A percentile compares a stretch with the other conserved stretches of the same genome.
Conservation (phyloP, 2,329 filamentous ascomycete genomes). For the Clarireedia hainanense region DNA sequence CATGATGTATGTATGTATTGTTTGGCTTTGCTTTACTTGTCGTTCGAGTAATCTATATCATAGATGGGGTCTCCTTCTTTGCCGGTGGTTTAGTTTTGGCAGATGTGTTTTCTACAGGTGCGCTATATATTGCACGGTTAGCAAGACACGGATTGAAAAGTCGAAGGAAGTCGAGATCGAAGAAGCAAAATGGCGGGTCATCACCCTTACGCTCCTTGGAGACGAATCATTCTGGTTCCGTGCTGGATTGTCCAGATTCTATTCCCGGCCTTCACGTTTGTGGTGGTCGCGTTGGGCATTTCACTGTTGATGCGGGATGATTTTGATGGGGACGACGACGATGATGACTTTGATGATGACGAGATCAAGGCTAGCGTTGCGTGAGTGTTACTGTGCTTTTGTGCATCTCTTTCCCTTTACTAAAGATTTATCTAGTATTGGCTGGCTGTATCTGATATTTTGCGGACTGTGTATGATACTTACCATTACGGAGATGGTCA, state of each 20-base stretch:
- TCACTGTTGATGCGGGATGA: background rate
- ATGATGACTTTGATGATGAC: background rate
- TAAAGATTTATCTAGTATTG: background rate
- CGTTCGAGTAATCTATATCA: background rate
- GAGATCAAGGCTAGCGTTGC: background rate
- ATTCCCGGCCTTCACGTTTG: background rate
- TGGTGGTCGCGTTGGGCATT: background rate
- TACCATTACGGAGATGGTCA: conserved; percentile 22
- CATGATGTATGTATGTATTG: background rate
- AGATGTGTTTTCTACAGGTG: too few relatives aligned
- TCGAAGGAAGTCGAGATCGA: background rate
- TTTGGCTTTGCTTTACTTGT: background rate
- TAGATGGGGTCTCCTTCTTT: background rate
- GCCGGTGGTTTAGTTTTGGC: too few relatives aligned
- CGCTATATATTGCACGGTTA: too few relatives aligned
- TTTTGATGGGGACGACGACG: background rate
- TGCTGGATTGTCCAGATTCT: conserved; percentile 6
- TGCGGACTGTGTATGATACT: conserved; percentile 14
- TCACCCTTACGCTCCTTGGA: conserved; percentile 8
- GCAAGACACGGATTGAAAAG: background rate
- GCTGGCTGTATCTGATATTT: background rate
- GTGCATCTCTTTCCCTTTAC: background rate
- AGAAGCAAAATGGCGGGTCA: background rate
- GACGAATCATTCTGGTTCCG: conserved; percentile 2
- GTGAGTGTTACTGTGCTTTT: background rate